These are phyloP conservation scores for Pichia pseudocactophila DNA, from an alignment of 805 yeast genomes.

Conservation along the genomic window DNA sequence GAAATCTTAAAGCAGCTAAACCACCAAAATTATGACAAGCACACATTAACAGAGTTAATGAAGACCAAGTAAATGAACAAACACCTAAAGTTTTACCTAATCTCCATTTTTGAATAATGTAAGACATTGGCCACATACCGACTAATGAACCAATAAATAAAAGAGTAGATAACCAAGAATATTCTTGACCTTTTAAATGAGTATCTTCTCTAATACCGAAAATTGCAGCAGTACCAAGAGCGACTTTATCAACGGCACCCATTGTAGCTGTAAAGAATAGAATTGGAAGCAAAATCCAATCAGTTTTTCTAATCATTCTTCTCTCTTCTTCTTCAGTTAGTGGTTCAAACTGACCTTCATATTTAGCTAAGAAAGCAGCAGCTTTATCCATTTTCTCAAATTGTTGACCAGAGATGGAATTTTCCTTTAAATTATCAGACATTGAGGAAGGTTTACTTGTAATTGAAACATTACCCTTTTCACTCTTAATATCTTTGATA, in stretches of 20 bases:
- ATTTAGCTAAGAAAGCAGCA: slow-evolving; percentile 4
- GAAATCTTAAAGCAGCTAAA: slow-evolving; percentile 34
- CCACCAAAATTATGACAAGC: slow-evolving; percentile 23
- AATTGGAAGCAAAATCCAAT: slow-evolving; percentile 29
- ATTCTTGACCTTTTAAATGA: slow-evolving; percentile 24
- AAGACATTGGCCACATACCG: slow-evolving; percentile 45
- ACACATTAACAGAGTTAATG: slow-evolving; percentile 2
- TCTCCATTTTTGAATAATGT: slow-evolving; percentile 22
- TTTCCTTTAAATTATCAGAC: slow-evolving; percentile 28
- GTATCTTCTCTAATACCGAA: slow-evolving; percentile 13
- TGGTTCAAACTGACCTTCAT: slow-evolving; percentile 7
- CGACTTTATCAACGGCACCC: slow-evolving; percentile 7
- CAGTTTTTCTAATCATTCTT: slow-evolving; percentile 29
- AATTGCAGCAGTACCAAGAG: slow-evolving; percentile 18
- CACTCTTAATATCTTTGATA: too few relatives aligned
- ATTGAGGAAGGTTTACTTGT: slow-evolving; percentile 45
- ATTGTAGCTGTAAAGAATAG: slow-evolving; percentile 4
- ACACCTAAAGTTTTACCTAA: slow-evolving; percentile 3
- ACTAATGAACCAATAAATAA: slow-evolving; percentile 33
- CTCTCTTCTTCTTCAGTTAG: slow-evolving; percentile 22
- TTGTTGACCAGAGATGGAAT: background rate
- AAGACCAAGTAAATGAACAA: slow-evolving; percentile 4
- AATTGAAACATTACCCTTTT: too few relatives aligned
- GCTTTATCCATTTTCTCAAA: slow-evolving; percentile 4
- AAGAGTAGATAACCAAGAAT: slow-evolving; percentile 24